phyloP scores from a whole-genome alignment of 1,284 basidiomycete genomes.

The Neonothopanus nambi region DNA sequence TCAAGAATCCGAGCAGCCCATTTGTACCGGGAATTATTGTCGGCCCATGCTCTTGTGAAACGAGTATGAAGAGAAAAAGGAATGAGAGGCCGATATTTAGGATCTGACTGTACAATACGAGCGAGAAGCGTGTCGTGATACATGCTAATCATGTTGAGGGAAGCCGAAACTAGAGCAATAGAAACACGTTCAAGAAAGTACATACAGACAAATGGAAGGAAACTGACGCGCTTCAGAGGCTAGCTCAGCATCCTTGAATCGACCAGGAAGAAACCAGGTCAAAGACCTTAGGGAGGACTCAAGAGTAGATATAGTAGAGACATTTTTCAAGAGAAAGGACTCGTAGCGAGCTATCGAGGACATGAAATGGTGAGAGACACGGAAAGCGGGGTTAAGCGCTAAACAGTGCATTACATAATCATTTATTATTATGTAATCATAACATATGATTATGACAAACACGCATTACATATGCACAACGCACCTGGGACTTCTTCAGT shows the following conservation, averaged over 20 bases:
- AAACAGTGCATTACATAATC: background rate
- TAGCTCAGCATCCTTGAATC: conserved; percentile 96
- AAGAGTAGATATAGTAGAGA: conserved; percentile 81
- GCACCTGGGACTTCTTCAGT: no score
- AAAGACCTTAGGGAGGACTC: conserved; percentile 88
- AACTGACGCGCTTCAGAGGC: conserved; percentile 88
- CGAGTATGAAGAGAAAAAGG: conserved; percentile 70
- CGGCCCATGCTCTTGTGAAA: conserved; percentile 83
- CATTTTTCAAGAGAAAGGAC: conserved; percentile 79
- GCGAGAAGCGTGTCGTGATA: conserved; percentile 86
- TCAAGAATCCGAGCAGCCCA: conserved; percentile 75
- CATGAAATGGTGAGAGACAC: no score
- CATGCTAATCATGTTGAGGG: conserved; percentile 76
- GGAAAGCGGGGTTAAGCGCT: background rate
- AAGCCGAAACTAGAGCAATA: conserved; percentile 58
- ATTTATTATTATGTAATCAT: no score
- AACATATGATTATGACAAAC: no score
- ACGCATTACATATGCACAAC: no score
- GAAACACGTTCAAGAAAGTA: conserved; percentile 60
- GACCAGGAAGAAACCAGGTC: conserved; percentile 93
- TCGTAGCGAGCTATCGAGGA: conserved; percentile 67
- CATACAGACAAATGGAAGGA: conserved; percentile 51
- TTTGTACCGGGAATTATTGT: conserved; percentile 67
- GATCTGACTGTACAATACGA: conserved; percentile 60
- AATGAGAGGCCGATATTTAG: conserved; percentile 68